phyloP scores from a whole-genome alignment of 495 filamentous ascomycete species.

The Hypoxylon subgilvum region DNA sequence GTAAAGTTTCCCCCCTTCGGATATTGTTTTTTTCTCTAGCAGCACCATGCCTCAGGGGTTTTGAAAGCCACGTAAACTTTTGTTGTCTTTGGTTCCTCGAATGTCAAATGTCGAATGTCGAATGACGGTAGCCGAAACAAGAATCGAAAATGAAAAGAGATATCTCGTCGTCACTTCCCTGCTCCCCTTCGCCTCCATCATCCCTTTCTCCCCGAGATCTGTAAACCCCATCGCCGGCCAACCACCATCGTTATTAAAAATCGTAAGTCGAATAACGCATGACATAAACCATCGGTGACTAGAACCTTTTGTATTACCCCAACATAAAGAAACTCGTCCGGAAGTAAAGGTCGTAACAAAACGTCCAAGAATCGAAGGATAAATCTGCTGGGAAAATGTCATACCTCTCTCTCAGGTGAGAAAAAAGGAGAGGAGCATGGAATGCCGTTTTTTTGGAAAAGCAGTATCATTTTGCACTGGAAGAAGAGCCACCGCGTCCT shows the following conservation, averaged over 20 bases:
- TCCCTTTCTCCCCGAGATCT: not conserved
- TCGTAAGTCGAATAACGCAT: slow-evolving; percentile 13
- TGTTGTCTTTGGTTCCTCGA: slow-evolving; percentile 6
- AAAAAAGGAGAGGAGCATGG: slow-evolving; percentile 1
- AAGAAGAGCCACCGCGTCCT: slow-evolving; percentile 10
- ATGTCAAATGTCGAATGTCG: slow-evolving; percentile 10
- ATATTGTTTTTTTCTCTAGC: slow-evolving; percentile 20
- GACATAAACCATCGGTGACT: slow-evolving; percentile 9
- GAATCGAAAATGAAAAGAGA: slow-evolving; percentile 13
- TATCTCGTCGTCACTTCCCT: slow-evolving; percentile 8
- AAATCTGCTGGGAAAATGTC: slow-evolving; percentile 6
- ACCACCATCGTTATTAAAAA: slow-evolving; percentile 15
- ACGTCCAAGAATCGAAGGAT: slow-evolving; percentile 1
- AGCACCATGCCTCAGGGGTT: slow-evolving; percentile 13
- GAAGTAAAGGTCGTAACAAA: slow-evolving; percentile 7
- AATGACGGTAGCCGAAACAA: not conserved
- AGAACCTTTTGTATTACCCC: slow-evolving; percentile 2
- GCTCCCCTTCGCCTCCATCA: not conserved
- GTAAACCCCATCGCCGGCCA: too few relatives aligned
- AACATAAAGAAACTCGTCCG: slow-evolving; percentile 2
- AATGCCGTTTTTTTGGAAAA: not conserved
- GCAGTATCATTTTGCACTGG: slow-evolving; percentile 12
- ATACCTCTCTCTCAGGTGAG: not conserved
- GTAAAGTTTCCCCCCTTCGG: slow-evolving; percentile 17
- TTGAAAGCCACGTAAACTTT: slow-evolving; percentile 17